Evolutionary conservation across 2,329 filamentous ascomycete species (phyloP).

Genomic region (Penicillium rolfsii): DNA sequence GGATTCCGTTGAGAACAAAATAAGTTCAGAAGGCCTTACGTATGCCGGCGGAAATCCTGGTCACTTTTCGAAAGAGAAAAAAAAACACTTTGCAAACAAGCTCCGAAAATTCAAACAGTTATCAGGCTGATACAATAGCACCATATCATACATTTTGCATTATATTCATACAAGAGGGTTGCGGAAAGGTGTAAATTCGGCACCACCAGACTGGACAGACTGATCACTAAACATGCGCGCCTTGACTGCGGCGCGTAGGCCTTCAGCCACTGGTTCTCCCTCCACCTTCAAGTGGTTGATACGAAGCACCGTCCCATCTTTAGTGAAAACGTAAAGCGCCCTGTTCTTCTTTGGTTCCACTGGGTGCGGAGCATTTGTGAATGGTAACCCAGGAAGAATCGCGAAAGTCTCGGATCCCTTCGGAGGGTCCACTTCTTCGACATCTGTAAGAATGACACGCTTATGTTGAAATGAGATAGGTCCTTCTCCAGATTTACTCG

Average conservation of each 20-base stretch:
- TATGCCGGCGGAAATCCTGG: background rate
- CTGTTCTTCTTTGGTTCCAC: constrained; percentile 32
- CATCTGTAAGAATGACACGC: constrained; percentile 43
- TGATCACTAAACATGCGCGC: constrained; percentile 43
- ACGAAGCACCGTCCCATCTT: constrained; percentile 41
- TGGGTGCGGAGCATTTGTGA: constrained; percentile 35
- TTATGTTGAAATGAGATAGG: constrained; percentile 33
- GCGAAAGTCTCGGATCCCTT: constrained; percentile 32
- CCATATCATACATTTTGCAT: constrained; percentile 20
- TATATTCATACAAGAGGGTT: constrained; percentile 36
- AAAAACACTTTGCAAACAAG: background rate
- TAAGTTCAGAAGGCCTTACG: background rate
- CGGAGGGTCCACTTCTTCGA: constrained; percentile 38
- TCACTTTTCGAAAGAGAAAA: background rate
- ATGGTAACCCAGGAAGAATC: constrained; percentile 43
- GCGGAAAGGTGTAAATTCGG: constrained; percentile 38
- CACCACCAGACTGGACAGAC: constrained; percentile 31
- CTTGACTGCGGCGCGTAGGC: constrained; percentile 44
- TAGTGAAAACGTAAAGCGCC: constrained; percentile 43
- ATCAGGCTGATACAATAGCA: constrained; percentile 25
- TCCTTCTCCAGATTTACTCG: constrained; percentile 24
- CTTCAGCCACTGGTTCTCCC: constrained; percentile 41
- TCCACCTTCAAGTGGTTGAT: constrained; percentile 48
- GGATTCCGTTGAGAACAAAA: constrained; percentile 31
- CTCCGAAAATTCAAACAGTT: constrained; percentile 9